phyloP scores from a whole-genome alignment of 371 early-diverging fungal species.

The Mortierella sp. region DNA sequence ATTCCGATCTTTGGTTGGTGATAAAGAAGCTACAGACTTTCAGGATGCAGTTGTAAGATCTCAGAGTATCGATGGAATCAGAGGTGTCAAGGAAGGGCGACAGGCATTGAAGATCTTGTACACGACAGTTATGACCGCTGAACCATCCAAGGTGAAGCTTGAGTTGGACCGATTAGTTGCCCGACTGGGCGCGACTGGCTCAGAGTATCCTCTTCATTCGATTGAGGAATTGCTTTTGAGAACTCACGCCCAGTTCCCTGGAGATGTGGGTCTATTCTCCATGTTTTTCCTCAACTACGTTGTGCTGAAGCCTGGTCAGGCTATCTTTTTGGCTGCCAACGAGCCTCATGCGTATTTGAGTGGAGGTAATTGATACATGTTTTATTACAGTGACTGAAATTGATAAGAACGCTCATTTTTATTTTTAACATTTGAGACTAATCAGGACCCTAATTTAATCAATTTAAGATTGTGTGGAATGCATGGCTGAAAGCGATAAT shows the following conservation, averaged over 20 bases:
- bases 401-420: constrained; percentile 8
- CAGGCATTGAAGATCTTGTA: constrained; percentile 79
- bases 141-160: constrained; percentile 61
- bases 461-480: constrained; percentile 91
- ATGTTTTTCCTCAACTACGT: constrained; percentile 91
- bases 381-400: not conserved
- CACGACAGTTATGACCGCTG: constrained; percentile 75
- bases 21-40: constrained; percentile 28
- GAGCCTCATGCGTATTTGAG: constrained; percentile 98
- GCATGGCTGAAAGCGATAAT: constrained; percentile 98
- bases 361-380: constrained; percentile 73
- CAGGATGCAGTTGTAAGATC: constrained; percentile 34
- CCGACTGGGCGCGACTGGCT: constrained; percentile 49
- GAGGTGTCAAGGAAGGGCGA: constrained; percentile 57
- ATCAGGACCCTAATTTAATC: not conserved
- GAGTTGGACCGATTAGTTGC: constrained; percentile 67
- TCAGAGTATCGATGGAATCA: constrained; percentile 23
- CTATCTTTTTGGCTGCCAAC: constrained; percentile 96
- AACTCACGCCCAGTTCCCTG: constrained; percentile 88
- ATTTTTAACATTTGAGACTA: constrained; percentile 6
- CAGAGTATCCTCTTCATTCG: constrained; percentile 13
- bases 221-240: constrained; percentile 78
- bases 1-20: constrained; percentile 76
- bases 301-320: constrained; percentile 84
- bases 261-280: constrained; percentile 93